Conservation (phyloP, 805 yeast genomes). For the Ogataea allantospora region DNA sequence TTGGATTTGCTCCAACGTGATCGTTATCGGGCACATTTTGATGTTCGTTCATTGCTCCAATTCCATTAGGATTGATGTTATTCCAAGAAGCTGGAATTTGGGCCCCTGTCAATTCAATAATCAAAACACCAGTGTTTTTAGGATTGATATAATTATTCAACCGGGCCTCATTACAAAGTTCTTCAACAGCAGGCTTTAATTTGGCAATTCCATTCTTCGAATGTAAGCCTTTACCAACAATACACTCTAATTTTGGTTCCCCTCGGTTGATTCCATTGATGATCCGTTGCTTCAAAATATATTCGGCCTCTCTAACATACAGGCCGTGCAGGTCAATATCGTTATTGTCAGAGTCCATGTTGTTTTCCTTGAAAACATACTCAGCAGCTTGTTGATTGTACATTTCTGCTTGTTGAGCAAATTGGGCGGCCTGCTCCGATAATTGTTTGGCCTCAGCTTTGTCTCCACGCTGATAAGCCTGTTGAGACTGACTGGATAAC, state of each 20-base stretch:
- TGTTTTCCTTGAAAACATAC: constrained; percentile 83
- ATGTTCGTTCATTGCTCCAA: constrained; percentile 33
- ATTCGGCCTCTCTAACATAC: constrained; percentile 84
- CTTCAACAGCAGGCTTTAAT: constrained; percentile 84
- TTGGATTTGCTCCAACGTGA: constrained; percentile 5
- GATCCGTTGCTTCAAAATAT: constrained; percentile 69
- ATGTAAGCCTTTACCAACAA: constrained; percentile 92
- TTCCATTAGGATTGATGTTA: constrained; percentile 30
- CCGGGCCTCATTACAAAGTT: constrained; percentile 64
- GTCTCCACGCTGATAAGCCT: constrained; percentile 75
- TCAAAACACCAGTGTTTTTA: constrained; percentile 77
- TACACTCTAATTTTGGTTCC: constrained; percentile 68
- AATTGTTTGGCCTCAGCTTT: constrained; percentile 68
- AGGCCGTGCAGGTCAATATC: constrained; percentile 95
- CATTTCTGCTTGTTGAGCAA: constrained; percentile 58
- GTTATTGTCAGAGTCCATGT: constrained; percentile 77
- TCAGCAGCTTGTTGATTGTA: constrained; percentile 83
- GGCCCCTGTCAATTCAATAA: constrained; percentile 59
- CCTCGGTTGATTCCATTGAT: constrained; percentile 57
- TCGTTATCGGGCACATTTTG: constrained; percentile 26
- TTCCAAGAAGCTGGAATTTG: constrained; percentile 41
- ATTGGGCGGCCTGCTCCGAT: constrained; percentile 65
- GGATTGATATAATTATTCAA: constrained; percentile 62
- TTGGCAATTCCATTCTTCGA: constrained; percentile 81
- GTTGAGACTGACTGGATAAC: constrained; percentile 66